Evolutionary conservation across 2,329 filamentous ascomycete species (phyloP), one percentile per base, ranked within the genome.

Genomic region (Epichloe gansuensis): DNA sequence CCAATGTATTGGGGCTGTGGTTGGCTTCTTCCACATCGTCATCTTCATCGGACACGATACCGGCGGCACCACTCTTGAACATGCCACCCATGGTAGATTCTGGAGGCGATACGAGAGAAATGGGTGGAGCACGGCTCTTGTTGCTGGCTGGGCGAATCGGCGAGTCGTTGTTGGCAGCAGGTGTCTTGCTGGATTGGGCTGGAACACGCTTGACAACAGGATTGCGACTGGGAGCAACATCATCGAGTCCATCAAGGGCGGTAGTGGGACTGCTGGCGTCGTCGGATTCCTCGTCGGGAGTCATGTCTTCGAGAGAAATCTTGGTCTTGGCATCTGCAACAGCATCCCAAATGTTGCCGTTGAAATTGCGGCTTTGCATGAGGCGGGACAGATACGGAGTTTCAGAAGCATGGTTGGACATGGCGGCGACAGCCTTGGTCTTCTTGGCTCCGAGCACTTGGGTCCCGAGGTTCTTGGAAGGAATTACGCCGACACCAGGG

Each of bases 301-400:
- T 68, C 49, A 73, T 52, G 38, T 77, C 74, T 44, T 79, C 74
- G 48, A 75, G 55, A 51, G 74, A 70, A 48, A 76, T 58, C 61
- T 71, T 75, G 38, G 70, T 74, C 68, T 78, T 82, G 25, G 79
- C 78, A 58, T 83, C 80, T 50, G 69, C 69, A 48, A 84, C 81
- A 58, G 76, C 64, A 51, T 80, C 74, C 54, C 71, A 65, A 50
- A 87, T 68, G 60, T 87, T 76, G 49, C 81, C 74, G 54, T 71
- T 69, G 58, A 85, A 77, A 36, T 83, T 82, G 61, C 74, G 77
- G 56, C 70, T 75, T 58, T 79, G 73, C 68, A 89, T 72, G 46
- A 87, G 66, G 41, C 75, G 75, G 34, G 85, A 87, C 21, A 90
- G 72, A 66, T 86, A 76, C 13, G 85, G 85, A 15, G 80, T 78